Base-by-base conservation (phyloP, 306 rosid genomes). In the Castanopsis chinensis region DNA sequence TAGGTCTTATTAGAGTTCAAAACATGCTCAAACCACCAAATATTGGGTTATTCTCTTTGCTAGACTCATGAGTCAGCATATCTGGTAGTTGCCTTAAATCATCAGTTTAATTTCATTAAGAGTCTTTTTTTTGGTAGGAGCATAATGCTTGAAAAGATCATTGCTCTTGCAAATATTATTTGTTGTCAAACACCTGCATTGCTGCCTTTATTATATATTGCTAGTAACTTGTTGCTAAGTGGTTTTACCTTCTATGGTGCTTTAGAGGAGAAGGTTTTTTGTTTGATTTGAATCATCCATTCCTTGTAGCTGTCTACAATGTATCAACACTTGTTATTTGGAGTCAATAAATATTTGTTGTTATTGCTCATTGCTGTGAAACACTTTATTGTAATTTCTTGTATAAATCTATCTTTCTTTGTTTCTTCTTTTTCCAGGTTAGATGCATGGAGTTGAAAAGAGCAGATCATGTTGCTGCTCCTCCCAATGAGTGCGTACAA, bases 401-500 rank as follows among this genome's bases (percentile, higher is more conserved):
- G 20, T 15, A 21, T 12, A 33, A 64, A 21, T 41, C 0, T 10
- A 0, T 10, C 2, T 12, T 64, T 28, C 33, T 27, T 37, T 37
- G 27, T 37, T 37, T 1, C 43, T 6, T 2, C 54, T 59, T 60
- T 76, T 69, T 77, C 37, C 82, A 95, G 99, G 83, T 93, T 35
- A 93, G 88, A 80, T 96, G 88, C 87, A 89, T 81, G 91, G 98
- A 96, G 86, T 71, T 90, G 85, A 93, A 78, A 83, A 88, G 84
- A 27, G 88, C 89, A 67, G 95, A 90, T 56, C 86, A 79, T 71
- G 71, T 88, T 69, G 90, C 87, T 74, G 81, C 86, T 60, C 74
- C 87, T 11, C 43, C 80, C 45, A 87, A 76, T 9, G 94, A 88
- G 67, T 41, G 82, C 45, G 41, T 56, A 51, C 79, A 32, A 52